Conservation (phyloP, 192 early-diverging fungal genomes). For the Obelidium mucronatum region DNA sequence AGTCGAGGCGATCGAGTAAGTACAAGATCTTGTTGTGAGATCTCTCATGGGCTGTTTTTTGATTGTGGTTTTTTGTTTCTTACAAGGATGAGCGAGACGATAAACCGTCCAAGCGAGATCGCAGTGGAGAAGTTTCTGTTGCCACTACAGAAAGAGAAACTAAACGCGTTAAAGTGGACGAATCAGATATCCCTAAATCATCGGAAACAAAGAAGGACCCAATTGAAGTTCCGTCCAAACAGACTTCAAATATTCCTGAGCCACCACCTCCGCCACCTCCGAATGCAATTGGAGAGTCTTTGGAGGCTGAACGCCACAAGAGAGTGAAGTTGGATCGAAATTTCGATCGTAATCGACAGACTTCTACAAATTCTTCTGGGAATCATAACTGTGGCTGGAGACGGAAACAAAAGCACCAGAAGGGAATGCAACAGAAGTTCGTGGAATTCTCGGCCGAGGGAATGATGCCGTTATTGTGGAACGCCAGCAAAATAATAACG, state of each 20-base stretch:
- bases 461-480: not conserved
- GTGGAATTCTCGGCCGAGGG: not conserved
- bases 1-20: not conserved
- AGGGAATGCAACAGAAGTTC: no score
- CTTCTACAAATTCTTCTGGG: not conserved
- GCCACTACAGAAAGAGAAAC: conserved; percentile 14
- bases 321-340: not conserved
- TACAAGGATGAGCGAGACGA: conserved; percentile 1
- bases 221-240: not conserved
- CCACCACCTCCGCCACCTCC: not conserved
- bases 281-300: not conserved
- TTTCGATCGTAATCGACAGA: not conserved
- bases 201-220: not conserved
- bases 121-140: not conserved
- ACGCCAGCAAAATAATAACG: not conserved
- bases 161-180: conserved; percentile 29
- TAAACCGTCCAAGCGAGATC: not conserved
- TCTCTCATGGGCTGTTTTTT: not conserved
- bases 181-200: conserved; percentile 10
- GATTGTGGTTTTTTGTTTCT: not conserved
- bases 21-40: not conserved
- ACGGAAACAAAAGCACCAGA: no score
- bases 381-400: not conserved
- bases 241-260: not conserved
- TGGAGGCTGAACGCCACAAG: not conserved